Conservation (phyloP, 2,329 filamentous ascomycete genomes). For the Phaeophleospora eucalypticola region DNA sequence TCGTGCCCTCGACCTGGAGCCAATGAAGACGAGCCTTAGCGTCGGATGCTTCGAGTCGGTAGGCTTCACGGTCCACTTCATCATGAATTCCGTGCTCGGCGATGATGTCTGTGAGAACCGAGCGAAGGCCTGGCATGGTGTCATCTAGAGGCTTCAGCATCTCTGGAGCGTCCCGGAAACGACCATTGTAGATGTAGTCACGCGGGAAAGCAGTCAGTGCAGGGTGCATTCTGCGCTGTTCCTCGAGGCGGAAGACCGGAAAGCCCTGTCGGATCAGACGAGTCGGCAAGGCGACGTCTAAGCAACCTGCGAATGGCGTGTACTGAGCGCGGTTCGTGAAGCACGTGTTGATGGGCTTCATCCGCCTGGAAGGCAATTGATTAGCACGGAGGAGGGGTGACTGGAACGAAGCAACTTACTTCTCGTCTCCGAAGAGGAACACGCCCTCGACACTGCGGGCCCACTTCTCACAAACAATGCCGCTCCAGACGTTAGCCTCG, state of each 20-base stretch:
- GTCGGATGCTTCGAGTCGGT: background rate
- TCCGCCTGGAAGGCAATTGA: slow-evolving; percentile 9
- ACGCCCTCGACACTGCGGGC: slow-evolving; percentile 7
- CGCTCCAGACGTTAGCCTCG: slow-evolving; percentile 17
- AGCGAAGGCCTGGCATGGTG: background rate
- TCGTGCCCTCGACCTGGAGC: background rate
- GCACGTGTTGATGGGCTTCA: slow-evolving; percentile 16
- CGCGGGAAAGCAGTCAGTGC: background rate
- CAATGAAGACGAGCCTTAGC: slow-evolving; percentile 1
- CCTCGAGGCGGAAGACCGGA: slow-evolving; percentile 2
- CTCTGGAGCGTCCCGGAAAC: background rate
- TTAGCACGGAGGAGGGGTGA: background rate
- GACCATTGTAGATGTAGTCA: background rate
- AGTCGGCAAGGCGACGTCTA: background rate
- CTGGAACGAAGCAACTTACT: slow-evolving; percentile 6
- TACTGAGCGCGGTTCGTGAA: background rate
- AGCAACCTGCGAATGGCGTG: slow-evolving; percentile 2
- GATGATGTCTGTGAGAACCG: slow-evolving; percentile 1
- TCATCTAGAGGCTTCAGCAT: background rate
- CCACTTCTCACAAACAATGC: slow-evolving; percentile 13
- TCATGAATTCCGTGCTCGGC: background rate
- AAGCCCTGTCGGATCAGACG: slow-evolving; percentile 4
- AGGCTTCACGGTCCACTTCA: background rate
- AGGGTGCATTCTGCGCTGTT: slow-evolving; percentile 5
- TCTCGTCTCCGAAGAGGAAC: slow-evolving; percentile 20